A percentile compares a stretch with the other conserved stretches of the same genome.
Evolutionary conservation across 805 yeast genomes (phyloP).

Genomic region (Lipomyces spencermartinsiae): DNA sequence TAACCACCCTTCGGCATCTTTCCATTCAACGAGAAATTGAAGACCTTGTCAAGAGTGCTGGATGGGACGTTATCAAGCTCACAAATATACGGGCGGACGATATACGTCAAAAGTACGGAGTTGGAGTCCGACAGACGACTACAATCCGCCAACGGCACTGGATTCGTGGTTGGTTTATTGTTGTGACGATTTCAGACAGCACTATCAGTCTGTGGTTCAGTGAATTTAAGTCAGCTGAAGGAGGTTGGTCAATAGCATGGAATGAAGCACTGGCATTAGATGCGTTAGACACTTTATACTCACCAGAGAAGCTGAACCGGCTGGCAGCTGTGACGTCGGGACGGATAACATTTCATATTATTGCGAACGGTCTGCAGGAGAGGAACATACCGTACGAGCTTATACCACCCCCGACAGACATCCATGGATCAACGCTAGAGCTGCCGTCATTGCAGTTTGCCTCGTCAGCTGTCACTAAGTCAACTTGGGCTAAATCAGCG

Average conservation of each 20-base stretch:
- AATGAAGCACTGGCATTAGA: constrained; percentile 29
- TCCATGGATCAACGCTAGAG: constrained; percentile 12
- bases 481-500: constrained; percentile 34
- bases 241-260: constrained; percentile 35
- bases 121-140: constrained; percentile 27
- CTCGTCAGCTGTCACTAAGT: constrained; percentile 23
- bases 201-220: constrained; percentile 27
- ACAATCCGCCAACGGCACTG: constrained; percentile 31
- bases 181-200: constrained; percentile 28
- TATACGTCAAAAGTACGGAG: constrained; percentile 32
- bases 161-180: constrained; percentile 38
- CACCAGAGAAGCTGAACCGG: constrained; percentile 21
- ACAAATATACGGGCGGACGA: constrained; percentile 35
- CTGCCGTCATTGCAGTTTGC: constrained; percentile 29
- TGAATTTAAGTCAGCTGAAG: constrained; percentile 32
- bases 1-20: constrained; percentile 31
- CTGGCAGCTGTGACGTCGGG: constrained; percentile 30
- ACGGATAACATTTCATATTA: constrained; percentile 28
- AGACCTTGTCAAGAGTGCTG: constrained; percentile 17
- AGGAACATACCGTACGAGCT: constrained; percentile 26
- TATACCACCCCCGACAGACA: background rate
- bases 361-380: constrained; percentile 24
- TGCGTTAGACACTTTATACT: constrained; percentile 26
- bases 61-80: constrained; percentile 37
- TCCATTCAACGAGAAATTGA: constrained; percentile 35